Evolutionary conservation across 176 grass and related monocot genomes (phyloP).

Genomic region (Ensete glaucum): DNA sequence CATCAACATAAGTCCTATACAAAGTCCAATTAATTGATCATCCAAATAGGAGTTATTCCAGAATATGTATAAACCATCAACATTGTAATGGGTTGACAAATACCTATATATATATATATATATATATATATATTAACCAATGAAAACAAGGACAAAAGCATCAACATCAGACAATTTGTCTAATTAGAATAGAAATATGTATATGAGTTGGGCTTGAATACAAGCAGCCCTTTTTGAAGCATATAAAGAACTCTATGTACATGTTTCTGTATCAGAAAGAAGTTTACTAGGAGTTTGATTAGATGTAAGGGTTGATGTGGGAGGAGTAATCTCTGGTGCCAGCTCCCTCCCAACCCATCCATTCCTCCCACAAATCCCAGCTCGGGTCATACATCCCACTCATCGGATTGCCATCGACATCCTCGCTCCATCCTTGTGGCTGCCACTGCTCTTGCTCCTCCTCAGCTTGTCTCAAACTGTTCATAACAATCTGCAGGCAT

Average conservation of each 20-base stretch:
- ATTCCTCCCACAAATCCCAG: constrained; percentile 28
- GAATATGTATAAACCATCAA: too few relatives aligned
- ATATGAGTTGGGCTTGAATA: too few relatives aligned
- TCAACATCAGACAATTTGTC: too few relatives aligned
- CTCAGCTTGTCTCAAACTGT: constrained; percentile 14
- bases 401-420: neutral
- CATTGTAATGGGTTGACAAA: too few relatives aligned
- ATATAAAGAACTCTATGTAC: neutral
- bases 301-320: constrained; percentile 27
- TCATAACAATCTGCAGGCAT: constrained; percentile 5
- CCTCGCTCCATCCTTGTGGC: neutral
- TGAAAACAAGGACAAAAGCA: too few relatives aligned
- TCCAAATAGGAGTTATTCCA: too few relatives aligned
- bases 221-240: too few relatives aligned
- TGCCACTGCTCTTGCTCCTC: constrained; percentile 8
- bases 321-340: constrained; percentile 21
- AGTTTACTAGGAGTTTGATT: neutral
- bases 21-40: too few relatives aligned
- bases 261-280: neutral
- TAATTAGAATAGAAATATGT: too few relatives aligned
- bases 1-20: too few relatives aligned
- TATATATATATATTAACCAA: too few relatives aligned
- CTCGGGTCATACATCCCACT: constrained; percentile 14
- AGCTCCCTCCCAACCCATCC: constrained; percentile 31
- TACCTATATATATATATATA: too few relatives aligned